phyloP scores from a whole-genome alignment of 495 filamentous ascomycete genomes.

The Neurospora sublineolata region DNA sequence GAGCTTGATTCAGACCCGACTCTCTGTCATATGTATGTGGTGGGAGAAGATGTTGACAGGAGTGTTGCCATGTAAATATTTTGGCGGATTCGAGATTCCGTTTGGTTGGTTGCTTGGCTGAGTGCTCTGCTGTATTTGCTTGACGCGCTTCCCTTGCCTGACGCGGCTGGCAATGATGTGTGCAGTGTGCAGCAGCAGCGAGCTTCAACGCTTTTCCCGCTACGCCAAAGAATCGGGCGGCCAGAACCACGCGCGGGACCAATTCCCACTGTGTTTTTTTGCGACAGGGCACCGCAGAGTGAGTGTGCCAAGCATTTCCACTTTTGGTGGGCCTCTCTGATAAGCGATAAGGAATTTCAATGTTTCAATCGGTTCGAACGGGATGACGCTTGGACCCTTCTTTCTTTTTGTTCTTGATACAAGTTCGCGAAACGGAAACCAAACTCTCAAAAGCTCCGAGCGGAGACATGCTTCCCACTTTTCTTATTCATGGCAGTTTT shows the following conservation, averaged over 20 bases:
- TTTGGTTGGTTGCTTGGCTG: not conserved
- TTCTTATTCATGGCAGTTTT: not conserved
- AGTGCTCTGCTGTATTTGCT: constrained; percentile 1
- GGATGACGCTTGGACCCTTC: not conserved
- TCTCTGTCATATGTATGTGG: not conserved
- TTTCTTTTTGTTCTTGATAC: not conserved
- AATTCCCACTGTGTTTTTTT: not conserved
- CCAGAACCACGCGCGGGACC: not conserved
- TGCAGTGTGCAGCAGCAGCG: not conserved
- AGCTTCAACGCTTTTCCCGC: not conserved
- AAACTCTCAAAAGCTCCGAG: not conserved
- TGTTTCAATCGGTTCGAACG: not conserved
- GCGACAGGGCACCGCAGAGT: not conserved
- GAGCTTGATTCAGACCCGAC: not conserved
- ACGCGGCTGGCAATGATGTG: constrained; percentile 10
- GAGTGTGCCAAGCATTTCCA: not conserved
- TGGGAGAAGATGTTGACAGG: not conserved
- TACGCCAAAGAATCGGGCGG: not conserved
- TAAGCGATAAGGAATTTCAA: not conserved
- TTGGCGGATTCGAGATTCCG: not conserved
- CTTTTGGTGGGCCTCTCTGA: not conserved
- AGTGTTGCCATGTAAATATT: not conserved
- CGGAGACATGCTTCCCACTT: too few relatives aligned
- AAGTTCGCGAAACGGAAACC: not conserved
- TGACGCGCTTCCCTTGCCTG: constrained; percentile 9